Base-by-base conservation (phyloP, 2,329 filamentous ascomycete species). In the Cytospora piceicola region DNA sequence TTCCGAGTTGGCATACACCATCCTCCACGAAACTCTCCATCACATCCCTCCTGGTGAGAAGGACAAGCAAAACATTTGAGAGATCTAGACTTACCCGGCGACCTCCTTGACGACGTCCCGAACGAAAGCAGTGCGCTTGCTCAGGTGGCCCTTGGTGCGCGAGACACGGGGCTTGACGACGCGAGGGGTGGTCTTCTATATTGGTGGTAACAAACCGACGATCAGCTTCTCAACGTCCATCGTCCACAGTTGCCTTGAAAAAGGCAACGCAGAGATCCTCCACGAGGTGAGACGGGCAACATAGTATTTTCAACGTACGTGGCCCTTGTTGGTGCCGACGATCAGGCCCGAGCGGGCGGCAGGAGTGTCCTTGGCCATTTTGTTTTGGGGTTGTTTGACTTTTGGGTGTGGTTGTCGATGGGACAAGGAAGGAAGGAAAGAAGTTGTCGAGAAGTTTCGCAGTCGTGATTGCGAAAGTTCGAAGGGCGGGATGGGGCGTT, bases 91-190 rank as follows among this genome's bases (percentile, higher is more conserved):
- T 78, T 88, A 93, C 91, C 91, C 95, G 82, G 94, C 90, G 81
- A 98, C 95, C 87, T 99, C 95, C 88, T 96, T 96, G 82, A 97
- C 93, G 80, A 99, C 90, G 79, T 97, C 94, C 76, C 95, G 89
- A 75, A 98, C 94, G 84, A 99, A 98, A 76, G 91, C 89, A 75
- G 95, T 98, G 78, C 94, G 90, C 90, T 96, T 97, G 86, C 92
- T 96, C 78, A 96, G 85, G 84, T 95, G 92, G 75, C 95, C 95
- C 89, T 97, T 98, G 85, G 89, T 94, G 75, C 90, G 86, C 78
- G 89, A 92, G 77, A 94, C 87, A 77, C 90, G 88, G 77, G 88
- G 87, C 86, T 93, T 94, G 80, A 83, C 81, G 77, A 90, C 89
- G 78, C 92, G 88, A 75, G 88, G 79, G 75, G 91, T 93, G 82